Evolutionary conservation across 495 filamentous ascomycete genomes (phyloP), one percentile per base, ranked within the genome.

Genomic region (Penicillium coprophilum): DNA sequence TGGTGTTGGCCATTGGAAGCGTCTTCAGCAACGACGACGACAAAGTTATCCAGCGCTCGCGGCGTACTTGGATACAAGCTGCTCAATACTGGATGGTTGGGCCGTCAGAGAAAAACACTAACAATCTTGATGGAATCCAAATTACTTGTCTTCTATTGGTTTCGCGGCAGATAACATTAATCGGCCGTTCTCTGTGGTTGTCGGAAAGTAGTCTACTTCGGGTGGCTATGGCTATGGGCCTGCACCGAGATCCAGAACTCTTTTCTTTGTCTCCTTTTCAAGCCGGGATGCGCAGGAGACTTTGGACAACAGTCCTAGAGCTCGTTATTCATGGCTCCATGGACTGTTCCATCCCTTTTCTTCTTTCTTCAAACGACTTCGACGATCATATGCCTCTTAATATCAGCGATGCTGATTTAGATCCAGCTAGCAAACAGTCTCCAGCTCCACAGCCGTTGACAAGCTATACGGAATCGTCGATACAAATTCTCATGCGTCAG

Each of bases 1-100:
- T 69, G 17, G 50, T 69, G 20, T 57, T 69, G 6, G 56, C 63
- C 6, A 66, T 69, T 38, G 66, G 66, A 21, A 45, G 19, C 41
- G 20, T 24, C 17, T 45, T 45, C 20, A 21, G 20, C 41, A 21
- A 21, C 17, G 41, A 45, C 41, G 19, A 24, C 17, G 20, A 24
- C 41, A 45, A 45, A 21, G 19, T 21, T 45, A 20, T 45, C 11
- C 41, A 34, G 28, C 46, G 46, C 30, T 11, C 30, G 28, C 28
- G 28, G 30, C 30, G 17, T 21, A 50, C 46, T 32, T 50, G 46
- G 46, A 50, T 50, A 32, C 30, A 50, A 34, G 46, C 46, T 34
- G 46, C 30, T 34, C 46, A 50, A 50, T 50, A 34, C 28, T 50
- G 46, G 46, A 32, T 50, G 30, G 46, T 50, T 34, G 46, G 46